Conservation (phyloP, 1,284 basidiomycete genomes). For the Ganoderma resinaceum region DNA sequence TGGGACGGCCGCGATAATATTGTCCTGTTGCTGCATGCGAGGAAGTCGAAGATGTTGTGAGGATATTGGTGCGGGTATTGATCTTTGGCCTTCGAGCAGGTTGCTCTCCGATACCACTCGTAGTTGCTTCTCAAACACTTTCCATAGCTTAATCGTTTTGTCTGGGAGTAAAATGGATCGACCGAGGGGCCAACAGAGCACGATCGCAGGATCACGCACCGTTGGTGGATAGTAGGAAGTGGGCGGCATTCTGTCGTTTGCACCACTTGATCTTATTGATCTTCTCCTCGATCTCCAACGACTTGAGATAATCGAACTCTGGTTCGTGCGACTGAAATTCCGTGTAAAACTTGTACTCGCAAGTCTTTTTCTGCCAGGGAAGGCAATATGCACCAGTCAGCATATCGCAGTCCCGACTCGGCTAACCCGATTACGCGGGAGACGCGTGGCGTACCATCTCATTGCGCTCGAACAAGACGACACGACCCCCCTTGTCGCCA, state of each 20-base stretch:
- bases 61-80: constrained; percentile 64
- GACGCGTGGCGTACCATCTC: constrained; percentile 78
- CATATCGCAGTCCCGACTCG: constrained; percentile 16
- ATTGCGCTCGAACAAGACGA: constrained; percentile 98
- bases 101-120: constrained; percentile 98
- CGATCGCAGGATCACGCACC: constrained; percentile 55
- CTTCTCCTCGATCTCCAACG: constrained; percentile 99
- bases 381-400: constrained; percentile 17
- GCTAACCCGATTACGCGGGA: constrained; percentile 17
- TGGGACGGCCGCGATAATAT: constrained; percentile 98
- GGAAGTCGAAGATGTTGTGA: constrained; percentile 78
- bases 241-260: constrained; percentile 96
- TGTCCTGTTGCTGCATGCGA: constrained; percentile 93
- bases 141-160: constrained; percentile 99
- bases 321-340: constrained; percentile 99
- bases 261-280: constrained; percentile 99
- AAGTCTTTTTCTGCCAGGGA: constrained; percentile 90
- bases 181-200: neutral
- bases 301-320: constrained; percentile 99
- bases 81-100: constrained; percentile 81
- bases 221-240: constrained; percentile 97
- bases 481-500: constrained; percentile 98
- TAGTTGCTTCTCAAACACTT: constrained; percentile 98
- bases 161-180: constrained; percentile 58
- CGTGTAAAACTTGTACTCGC: constrained; percentile 99